Evolutionary conservation across 2,329 filamentous ascomycete genomes (phyloP).

Genomic region (Knufia fluminis): DNA sequence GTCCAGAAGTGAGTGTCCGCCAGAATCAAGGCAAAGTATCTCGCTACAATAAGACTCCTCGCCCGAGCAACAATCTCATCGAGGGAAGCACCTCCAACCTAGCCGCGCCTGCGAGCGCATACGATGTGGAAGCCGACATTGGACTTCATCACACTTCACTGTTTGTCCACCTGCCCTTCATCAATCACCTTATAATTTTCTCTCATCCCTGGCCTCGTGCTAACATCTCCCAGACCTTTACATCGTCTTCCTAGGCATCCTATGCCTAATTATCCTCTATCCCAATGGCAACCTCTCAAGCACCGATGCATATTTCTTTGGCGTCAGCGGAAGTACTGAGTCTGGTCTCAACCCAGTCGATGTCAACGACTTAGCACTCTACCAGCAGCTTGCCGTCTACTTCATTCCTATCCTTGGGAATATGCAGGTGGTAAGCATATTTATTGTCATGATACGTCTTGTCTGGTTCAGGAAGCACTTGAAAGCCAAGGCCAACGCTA

Average conservation of each 20-base stretch:
- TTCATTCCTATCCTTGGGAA: conserved; percentile 43
- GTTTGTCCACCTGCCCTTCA: conserved; percentile 14
- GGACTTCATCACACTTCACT: conserved; percentile 27
- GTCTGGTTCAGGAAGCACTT: conserved; percentile 43
- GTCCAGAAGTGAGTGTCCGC: not conserved
- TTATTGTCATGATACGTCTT: conserved; percentile 41
- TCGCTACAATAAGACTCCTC: not conserved
- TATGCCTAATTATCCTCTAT: conserved; percentile 31
- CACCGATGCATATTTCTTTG: conserved; percentile 44
- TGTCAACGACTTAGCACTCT: conserved; percentile 40
- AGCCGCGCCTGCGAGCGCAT: not conserved
- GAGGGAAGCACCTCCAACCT: not conserved
- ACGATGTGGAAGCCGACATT: not conserved
- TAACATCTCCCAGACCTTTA: conserved; percentile 30
- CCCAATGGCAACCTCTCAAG: conserved; percentile 34
- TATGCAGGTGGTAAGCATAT: conserved; percentile 41
- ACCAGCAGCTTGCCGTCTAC: conserved; percentile 46
- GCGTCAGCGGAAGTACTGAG: conserved; percentile 41
- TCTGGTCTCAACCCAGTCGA: conserved; percentile 46
- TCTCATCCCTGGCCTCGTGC: not conserved
- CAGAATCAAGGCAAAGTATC: not conserved
- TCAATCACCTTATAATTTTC: not conserved
- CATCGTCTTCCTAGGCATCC: conserved; percentile 30
- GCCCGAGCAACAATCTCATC: not conserved
- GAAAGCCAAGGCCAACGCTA: conserved; percentile 17